phyloP scores from a whole-genome alignment of 1,139 yeast species.

The Barnettozyma hawaiiensis region DNA sequence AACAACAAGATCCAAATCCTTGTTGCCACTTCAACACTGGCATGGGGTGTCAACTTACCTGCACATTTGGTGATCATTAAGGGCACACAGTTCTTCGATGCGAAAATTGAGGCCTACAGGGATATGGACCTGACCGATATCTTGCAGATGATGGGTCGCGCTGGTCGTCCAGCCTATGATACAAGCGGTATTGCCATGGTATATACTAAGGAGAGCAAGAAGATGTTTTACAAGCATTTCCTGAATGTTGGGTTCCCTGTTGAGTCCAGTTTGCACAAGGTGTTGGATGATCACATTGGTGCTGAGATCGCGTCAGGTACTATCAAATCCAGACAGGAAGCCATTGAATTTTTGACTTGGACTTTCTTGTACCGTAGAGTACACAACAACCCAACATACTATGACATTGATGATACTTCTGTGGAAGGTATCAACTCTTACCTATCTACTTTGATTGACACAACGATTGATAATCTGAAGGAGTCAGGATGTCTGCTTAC shows the following conservation, averaged over 20 bases:
- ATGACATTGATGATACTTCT: conserved; percentile 72
- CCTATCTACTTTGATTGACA: conserved; percentile 68
- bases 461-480: conserved; percentile 58
- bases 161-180: conserved; percentile 96
- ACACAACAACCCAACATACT: conserved; percentile 92
- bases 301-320: conserved; percentile 94
- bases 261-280: conserved; percentile 90
- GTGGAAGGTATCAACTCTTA: conserved; percentile 65
- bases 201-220: conserved; percentile 86
- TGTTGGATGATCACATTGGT: conserved; percentile 89
- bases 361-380: conserved; percentile 91
- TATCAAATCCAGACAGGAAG: conserved; percentile 75
- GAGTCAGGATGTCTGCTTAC: conserved; percentile 67
- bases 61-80: conserved; percentile 91
- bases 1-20: conserved; percentile 81
- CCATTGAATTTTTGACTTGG: conserved; percentile 91
- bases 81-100: conserved; percentile 63
- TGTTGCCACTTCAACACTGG: conserved; percentile 91
- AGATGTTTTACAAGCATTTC: conserved; percentile 89
- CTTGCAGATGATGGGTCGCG: conserved; percentile 62
- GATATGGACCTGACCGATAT: conserved; percentile 75
- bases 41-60: conserved; percentile 97
- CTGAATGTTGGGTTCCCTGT: conserved; percentile 96
- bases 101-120: conserved; percentile 46
- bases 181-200: conserved; percentile 94